Percentiles rank a stretch among this genome's conserved stretches.
Evolutionary conservation across 768 basidiomycete genomes (phyloP).

Genomic region (Tylopilus rubrobrunneus): DNA sequence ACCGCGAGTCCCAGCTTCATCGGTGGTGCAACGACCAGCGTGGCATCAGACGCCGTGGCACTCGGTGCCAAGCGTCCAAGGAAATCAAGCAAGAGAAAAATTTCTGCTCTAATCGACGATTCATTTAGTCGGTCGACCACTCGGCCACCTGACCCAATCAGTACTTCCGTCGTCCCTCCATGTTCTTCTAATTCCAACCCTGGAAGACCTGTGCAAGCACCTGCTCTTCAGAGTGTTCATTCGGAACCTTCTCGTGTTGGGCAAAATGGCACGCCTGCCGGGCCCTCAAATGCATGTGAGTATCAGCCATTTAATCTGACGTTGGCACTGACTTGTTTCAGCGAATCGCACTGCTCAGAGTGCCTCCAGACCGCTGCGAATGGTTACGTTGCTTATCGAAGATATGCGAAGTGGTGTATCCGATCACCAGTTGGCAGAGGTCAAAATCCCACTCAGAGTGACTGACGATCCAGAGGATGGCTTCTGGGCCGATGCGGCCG

Average conservation of each 20-base stretch:
- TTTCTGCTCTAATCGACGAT: background rate
- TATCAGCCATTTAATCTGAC: background rate
- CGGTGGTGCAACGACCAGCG: background rate
- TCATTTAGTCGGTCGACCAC: background rate
- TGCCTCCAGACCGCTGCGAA: constrained; percentile 33
- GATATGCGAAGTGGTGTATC: constrained; percentile 51
- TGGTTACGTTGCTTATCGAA: constrained; percentile 66
- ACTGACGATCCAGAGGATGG: constrained; percentile 49
- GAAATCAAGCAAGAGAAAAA: constrained; percentile 11
- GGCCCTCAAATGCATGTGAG: constrained; percentile 37
- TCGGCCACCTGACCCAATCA: constrained; percentile 7
- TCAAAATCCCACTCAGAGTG: constrained; percentile 52
- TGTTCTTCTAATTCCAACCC: constrained; percentile 2
- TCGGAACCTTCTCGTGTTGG: background rate
- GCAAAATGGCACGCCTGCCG: constrained; percentile 5
- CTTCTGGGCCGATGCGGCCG: constrained; percentile 69
- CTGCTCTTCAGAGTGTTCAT: background rate
- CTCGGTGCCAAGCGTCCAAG: constrained; percentile 10
- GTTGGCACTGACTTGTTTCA: constrained; percentile 6
- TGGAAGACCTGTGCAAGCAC: background rate
- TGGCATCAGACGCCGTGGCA: background rate
- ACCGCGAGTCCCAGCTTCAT: constrained; percentile 1
- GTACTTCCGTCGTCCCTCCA: constrained; percentile 1
- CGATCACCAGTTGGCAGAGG: constrained; percentile 63
- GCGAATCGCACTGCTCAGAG: constrained; percentile 13